Base-by-base conservation (phyloP, 768 basidiomycete species). In the Chlorophyllum brunneum region DNA sequence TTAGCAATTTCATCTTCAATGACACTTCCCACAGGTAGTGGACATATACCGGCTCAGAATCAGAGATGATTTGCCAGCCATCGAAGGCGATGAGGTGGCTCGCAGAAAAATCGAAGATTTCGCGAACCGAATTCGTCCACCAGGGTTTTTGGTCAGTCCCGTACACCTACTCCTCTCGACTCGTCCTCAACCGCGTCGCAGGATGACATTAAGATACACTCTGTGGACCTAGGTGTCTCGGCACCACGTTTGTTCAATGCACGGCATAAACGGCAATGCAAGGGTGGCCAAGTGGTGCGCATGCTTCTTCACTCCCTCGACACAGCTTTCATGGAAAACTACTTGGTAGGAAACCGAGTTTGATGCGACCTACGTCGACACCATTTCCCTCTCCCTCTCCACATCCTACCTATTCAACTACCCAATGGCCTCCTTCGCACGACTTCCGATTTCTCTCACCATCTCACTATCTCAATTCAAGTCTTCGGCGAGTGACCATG, bases 141-240 rank as follows among this genome's bases (percentile, higher is more conserved):
- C 76, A 18, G 76, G 79, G 11, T 82, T 90, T 62, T 66, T 92
- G 62, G 89, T 88, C 64, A 52, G 80, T 65, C 38, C 15, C 30
- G 16, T 45, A 39, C 48, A 36, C 36, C 29, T 47, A 30, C 22
- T 41, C 51, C 58, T 45, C 20, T 8, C 24, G 27, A 5, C 34
- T 34, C 30, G 34, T 36, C 29, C 41, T 46, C 43, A 51, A 36
- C 50, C 39, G 33, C 18, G 44, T 36, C 18, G 2, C 56, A 95
- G 95, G 92, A 93, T 60, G 80, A 86, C 55, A 92, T 95, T 48
- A 82, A 83, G 52, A 80, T 98, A 4, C 91, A 92, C 57, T 85
- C 90, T 0, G 80, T 95, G 11, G 81, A 92, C 57, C 77, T 97
- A 37, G 94, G 94, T 2, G 71, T 75, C 5, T 82, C 86, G 4